Conservation (phyloP, 257 asterid genomes). For the Vinca minor region DNA sequence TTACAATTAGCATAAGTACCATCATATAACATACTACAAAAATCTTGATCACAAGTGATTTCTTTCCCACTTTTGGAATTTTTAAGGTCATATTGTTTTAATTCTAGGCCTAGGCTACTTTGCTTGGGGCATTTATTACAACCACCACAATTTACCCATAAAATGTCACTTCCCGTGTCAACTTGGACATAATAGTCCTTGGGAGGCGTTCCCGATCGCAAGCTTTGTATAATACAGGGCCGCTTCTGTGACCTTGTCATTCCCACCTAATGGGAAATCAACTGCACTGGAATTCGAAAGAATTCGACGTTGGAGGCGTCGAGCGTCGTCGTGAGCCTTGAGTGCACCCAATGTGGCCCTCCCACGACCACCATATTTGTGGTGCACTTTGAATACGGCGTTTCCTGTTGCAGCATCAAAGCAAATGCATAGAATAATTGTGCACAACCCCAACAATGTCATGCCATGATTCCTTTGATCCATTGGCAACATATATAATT, state of each 20-base stretch:
- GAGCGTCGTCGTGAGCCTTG: slow-evolving; percentile 17
- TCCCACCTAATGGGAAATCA: slow-evolving; percentile 20
- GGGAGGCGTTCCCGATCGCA: slow-evolving; percentile 60
- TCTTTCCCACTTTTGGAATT: slow-evolving; percentile 14
- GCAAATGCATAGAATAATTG: slow-evolving; percentile 9
- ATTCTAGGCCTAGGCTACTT: slow-evolving; percentile 39
- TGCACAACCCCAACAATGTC: slow-evolving; percentile 4
- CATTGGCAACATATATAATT: too few species aligned
- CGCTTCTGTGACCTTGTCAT: slow-evolving; percentile 16
- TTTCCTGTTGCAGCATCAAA: slow-evolving; percentile 8
- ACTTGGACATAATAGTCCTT: slow-evolving; percentile 59
- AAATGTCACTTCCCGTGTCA: slow-evolving; percentile 70
- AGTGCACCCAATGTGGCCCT: slow-evolving; percentile 7
- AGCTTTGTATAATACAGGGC: slow-evolving; percentile 64
- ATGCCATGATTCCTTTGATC: too few species aligned
- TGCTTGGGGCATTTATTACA: slow-evolving; percentile 50
- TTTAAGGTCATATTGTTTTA: slow-evolving; percentile 9
- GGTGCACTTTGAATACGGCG: slow-evolving; percentile 21
- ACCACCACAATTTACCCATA: slow-evolving; percentile 66
- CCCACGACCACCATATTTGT: slow-evolving; percentile 19
- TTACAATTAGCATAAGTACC: slow-evolving; percentile 9
- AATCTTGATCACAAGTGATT: slow-evolving; percentile 17
- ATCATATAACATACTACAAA: slow-evolving; percentile 8
- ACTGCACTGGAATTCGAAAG: slow-evolving; percentile 14
- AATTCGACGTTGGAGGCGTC: slow-evolving; percentile 15